Evolutionary conservation across 345 rosid species (phyloP), one percentile per base, ranked within the genome.

Genomic region (Eucalyptus marginata): DNA sequence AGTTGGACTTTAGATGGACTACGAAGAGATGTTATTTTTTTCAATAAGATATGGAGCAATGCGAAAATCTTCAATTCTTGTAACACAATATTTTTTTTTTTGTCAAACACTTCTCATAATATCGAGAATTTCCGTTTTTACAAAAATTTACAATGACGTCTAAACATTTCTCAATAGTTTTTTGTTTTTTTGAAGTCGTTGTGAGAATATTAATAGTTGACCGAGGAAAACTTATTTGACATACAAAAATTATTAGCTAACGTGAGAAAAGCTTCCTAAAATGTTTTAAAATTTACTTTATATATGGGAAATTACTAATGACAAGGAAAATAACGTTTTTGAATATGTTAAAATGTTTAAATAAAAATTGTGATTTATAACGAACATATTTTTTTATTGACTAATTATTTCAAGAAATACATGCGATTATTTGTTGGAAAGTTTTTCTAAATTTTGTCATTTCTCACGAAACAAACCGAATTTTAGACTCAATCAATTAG

Each of bases 231-330:
- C 31, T n/a, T n/a, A n/a, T 59, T 12, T 4, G 2, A 36, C 43
- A 16, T 68, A 31, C 22, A 66, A 31, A 68, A 31, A 16, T 66
- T 16, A 66, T 17, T 66, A 66, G 43, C 40, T 66, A 66, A 66
- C 4, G 43, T 2, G 12, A 31, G 10, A 31, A 66, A 16, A 8
- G 20, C 43, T 31, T 15, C 11, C 12, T 15, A 68, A 31, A 31
- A 16, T 31, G 22, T 10, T 15, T 68, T 68, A 16, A 10, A 15
- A 31, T 31, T 31, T 31, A 31, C 9, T 68, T 31, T 59, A 27
- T 59, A 27, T 4, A 4, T 0, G 22, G 6, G 43, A 8, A 16
- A 31, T 31, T 31, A 68, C 43, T 5, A 68, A 16, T 27, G 40
- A 68, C 43, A 17, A 16, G 6, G 16, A 66, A 66, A 27, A 27